These are phyloP conservation scores for Ogataea trehalophila DNA, from an alignment of 805 yeast species.

Conservation along the genomic window DNA sequence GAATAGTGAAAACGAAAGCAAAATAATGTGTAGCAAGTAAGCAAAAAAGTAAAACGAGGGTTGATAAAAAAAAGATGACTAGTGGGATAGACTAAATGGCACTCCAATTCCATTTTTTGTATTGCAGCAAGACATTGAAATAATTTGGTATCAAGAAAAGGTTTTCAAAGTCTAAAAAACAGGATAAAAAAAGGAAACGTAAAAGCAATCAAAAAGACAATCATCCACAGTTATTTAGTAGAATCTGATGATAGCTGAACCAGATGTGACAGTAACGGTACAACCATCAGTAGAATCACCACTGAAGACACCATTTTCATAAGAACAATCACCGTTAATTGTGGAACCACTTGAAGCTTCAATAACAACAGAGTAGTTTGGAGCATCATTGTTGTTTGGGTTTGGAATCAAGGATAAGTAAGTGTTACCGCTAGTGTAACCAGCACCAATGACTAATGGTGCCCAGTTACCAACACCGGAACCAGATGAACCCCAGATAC, in stretches of 20 bases:
- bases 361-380: slow-evolving; percentile 49
- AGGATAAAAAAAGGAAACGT: neutral
- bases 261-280: slow-evolving; percentile 49
- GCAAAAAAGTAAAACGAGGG: too few species aligned
- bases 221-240: slow-evolving; percentile 8
- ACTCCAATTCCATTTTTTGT: too few species aligned
- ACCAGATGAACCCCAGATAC: slow-evolving; percentile 85
- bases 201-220: neutral
- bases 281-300: slow-evolving; percentile 73
- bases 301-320: slow-evolving; percentile 38
- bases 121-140: too few species aligned
- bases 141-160: too few species aligned
- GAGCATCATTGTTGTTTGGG: slow-evolving; percentile 74
- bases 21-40: too few species aligned
- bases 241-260: slow-evolving; percentile 33
- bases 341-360: slow-evolving; percentile 33
- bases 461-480: slow-evolving; percentile 97
- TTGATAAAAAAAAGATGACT: too few species aligned
- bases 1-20: too few species aligned
- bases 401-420: slow-evolving; percentile 92
- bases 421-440: slow-evolving; percentile 65
- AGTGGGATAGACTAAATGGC: too few species aligned
- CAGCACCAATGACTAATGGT: slow-evolving; percentile 92
- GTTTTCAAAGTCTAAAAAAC: neutral
- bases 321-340: slow-evolving; percentile 37